Evolutionary conservation across 129 eudicot genomes (phyloP).

Genomic region (Pulicaria dysenterica): DNA sequence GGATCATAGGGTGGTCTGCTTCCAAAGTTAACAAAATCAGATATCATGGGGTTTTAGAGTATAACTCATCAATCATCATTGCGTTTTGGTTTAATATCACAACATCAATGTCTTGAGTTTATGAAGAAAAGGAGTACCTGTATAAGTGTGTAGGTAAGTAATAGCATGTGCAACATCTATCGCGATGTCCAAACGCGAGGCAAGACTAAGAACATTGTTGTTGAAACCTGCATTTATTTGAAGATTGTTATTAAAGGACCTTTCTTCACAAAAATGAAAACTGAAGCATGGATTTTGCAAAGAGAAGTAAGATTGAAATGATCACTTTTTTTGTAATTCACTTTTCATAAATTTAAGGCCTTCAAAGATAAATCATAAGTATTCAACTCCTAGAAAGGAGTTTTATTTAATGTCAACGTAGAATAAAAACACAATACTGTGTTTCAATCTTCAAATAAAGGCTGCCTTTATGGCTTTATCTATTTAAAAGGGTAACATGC

Average conservation of each 20-base stretch:
- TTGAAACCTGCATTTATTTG: constrained; percentile 50
- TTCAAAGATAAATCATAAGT: background rate
- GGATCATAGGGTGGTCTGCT: constrained; percentile 95
- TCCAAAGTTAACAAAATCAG: background rate
- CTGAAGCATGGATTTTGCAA: background rate
- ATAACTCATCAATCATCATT: background rate
- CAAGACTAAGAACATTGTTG: constrained; percentile 64
- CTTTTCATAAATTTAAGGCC: background rate
- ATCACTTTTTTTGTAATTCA: background rate
- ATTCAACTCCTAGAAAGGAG: background rate
- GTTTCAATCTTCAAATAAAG: too few species aligned
- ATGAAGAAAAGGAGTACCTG: constrained; percentile 48
- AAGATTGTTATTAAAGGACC: background rate
- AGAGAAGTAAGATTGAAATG: background rate
- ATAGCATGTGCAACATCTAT: constrained; percentile 94
- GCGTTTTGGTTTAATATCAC: background rate
- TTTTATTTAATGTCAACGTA: background rate
- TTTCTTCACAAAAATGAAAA: background rate
- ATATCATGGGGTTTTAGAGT: too few species aligned
- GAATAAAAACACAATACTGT: background rate
- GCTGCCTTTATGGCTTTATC: too few species aligned
- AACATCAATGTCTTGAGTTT: background rate
- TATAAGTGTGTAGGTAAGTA: constrained; percentile 88
- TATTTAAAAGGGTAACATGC: too few species aligned
- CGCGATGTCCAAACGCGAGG: constrained; percentile 75